These are phyloP conservation scores for Xerocomus subilludens DNA, from an alignment of 1,284 basidiomycete genomes.

Conservation along the genomic window DNA sequence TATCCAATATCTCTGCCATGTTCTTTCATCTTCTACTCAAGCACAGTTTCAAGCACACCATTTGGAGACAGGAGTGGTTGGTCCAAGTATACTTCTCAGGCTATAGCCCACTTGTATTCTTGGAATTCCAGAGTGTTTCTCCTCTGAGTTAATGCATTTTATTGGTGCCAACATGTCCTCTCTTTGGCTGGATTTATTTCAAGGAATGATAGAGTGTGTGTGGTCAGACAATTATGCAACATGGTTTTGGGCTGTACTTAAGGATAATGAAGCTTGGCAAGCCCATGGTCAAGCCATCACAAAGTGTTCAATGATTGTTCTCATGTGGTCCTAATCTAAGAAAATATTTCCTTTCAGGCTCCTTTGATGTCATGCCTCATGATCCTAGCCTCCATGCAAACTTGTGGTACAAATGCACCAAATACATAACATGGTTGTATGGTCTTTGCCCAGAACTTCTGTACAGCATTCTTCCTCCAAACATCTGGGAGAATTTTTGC, in stretches of 20 bases:
- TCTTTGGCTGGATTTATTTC: neutral
- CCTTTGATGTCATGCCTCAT: neutral
- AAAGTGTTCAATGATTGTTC: neutral
- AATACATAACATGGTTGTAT: slow-evolving; percentile 20
- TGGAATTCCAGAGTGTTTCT: slow-evolving; percentile 6
- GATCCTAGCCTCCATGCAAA: slow-evolving; percentile 11
- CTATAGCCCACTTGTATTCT: neutral
- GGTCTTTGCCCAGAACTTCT: slow-evolving; percentile 2
- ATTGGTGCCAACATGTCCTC: slow-evolving; percentile 13
- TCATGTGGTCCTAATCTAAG: no score
- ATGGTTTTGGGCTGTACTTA: slow-evolving; percentile 12
- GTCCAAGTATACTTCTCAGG: slow-evolving; percentile 3
- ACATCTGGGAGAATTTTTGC: slow-evolving; percentile 16
- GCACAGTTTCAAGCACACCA: neutral
- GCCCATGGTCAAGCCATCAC: slow-evolving; percentile 7
- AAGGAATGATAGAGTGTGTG: neutral
- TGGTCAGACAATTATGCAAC: neutral
- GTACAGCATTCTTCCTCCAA: neutral
- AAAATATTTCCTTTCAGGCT: neutral
- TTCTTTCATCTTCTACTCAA: neutral
- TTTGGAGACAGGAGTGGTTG: neutral
- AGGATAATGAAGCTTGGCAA: neutral
- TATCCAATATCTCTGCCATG: neutral
- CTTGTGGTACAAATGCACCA: slow-evolving; percentile 12
- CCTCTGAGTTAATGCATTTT: slow-evolving; percentile 1